Evolutionary conservation across 805 yeast genomes (phyloP), one percentile per base, ranked within the genome.

Genomic region (Kluyveromyces nonfermentans): DNA sequence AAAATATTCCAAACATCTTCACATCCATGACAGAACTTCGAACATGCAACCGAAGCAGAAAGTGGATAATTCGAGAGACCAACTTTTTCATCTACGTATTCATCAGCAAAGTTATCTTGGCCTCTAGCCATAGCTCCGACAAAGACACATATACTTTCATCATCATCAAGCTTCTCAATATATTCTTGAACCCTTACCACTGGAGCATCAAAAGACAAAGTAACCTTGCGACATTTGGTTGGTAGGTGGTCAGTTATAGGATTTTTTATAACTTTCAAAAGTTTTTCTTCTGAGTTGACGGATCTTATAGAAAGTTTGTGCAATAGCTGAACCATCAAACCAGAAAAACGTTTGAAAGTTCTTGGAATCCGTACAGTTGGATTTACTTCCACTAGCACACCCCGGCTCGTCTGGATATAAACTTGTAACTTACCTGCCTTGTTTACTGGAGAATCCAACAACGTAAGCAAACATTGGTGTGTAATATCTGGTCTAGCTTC

Each of bases 121-220:
- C 98, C 98, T 65, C 97, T 81, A 17, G 98, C 98, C 96, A 93
- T 93, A 38, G 98, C 96, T 61, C 98, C 98, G 38, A 93, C 97
- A 65, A 93, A 93, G 21, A 93, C 97, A 73, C 98, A 93, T 54
- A 93, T 81, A 60, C 95, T 85, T 69, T 93, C 96, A 59, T 86
- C 95, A 2, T 78, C 80, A 54, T 80, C 95, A 54, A 93, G 70
- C 46, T 82, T 82, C 34, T 56, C 51, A 33, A 89, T 89, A 62
- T 86, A 89, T 59, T 89, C 96, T 65, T 87, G 94, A 4, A 87
- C 96, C 54, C 88, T 75, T 52, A 77, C 77, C 41, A 90, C 86
- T 49, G 84, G 82, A 14, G 97, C 94, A 61, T 93, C 97, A 53
- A 86, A 87, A 5, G 95, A 85, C 49, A 93, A 74, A 2, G 98